A percentile compares a stretch with the other conserved stretches of the same genome.
Evolutionary conservation across 1,139 yeast species (phyloP).

Genomic region (Wickerhamomyces sp.): DNA sequence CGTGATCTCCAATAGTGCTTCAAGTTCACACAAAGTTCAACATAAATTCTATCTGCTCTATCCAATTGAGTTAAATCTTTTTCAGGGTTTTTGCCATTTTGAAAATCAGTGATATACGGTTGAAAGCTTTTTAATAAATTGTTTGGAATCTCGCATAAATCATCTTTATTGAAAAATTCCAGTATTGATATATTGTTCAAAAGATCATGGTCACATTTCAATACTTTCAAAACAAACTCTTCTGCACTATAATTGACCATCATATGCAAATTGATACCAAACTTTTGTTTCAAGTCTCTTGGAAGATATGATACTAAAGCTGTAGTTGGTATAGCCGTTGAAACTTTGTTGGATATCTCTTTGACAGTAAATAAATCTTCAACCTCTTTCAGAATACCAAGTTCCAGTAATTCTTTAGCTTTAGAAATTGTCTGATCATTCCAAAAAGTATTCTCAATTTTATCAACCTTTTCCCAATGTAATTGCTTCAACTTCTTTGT

Average conservation of each 20-base stretch:
- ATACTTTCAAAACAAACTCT: slow-evolving; percentile 57
- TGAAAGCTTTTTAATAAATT: slow-evolving; percentile 58
- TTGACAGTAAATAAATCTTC: slow-evolving; percentile 64
- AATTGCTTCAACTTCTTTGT: slow-evolving; percentile 75
- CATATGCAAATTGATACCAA: slow-evolving; percentile 88
- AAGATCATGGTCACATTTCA: slow-evolving; percentile 69
- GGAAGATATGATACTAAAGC: slow-evolving; percentile 61
- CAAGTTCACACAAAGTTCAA: slow-evolving; percentile 74
- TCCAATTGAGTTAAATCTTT: slow-evolving; percentile 62
- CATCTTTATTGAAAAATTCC: slow-evolving; percentile 77
- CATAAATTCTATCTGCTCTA: slow-evolving; percentile 73
- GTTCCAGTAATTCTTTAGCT: slow-evolving; percentile 50
- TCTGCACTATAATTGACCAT: slow-evolving; percentile 59
- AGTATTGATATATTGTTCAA: slow-evolving; percentile 64
- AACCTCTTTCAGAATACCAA: slow-evolving; percentile 75
- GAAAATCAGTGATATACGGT: slow-evolving; percentile 63
- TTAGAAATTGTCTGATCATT: slow-evolving; percentile 39
- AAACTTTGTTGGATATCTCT: slow-evolving; percentile 27
- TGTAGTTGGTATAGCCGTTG: slow-evolving; percentile 27
- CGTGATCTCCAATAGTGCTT: slow-evolving; percentile 83
- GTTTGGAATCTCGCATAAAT: slow-evolving; percentile 66
- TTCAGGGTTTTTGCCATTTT: slow-evolving; percentile 37
- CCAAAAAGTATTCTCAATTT: slow-evolving; percentile 79
- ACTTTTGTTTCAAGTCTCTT: slow-evolving; percentile 80
- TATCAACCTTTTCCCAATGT: slow-evolving; percentile 87